Conservation (phyloP, 2,329 filamentous ascomycete species). For the Paracamarosporium sp. region DNA sequence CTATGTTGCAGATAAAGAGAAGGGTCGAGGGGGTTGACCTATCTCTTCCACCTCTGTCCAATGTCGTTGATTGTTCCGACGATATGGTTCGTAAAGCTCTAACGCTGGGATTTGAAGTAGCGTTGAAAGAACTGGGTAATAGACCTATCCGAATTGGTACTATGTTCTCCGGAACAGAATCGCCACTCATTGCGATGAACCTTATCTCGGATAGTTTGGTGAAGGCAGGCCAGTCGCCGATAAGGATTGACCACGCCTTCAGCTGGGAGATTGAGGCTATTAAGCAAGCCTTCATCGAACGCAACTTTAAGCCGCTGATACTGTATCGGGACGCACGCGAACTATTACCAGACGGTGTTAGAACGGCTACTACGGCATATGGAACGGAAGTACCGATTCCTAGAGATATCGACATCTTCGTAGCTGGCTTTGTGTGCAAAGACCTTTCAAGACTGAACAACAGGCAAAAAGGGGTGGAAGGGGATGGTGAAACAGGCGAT, state of each 20-base stretch:
- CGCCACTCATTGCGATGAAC: conserved; percentile 70
- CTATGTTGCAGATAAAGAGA: neutral
- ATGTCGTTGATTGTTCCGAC: conserved; percentile 58
- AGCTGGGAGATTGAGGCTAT: conserved; percentile 55
- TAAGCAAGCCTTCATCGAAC: conserved; percentile 57
- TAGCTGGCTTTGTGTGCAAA: conserved; percentile 78
- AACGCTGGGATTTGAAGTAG: neutral
- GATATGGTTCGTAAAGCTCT: no score
- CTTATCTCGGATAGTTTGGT: conserved; percentile 53
- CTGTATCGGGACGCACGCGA: conserved; percentile 56
- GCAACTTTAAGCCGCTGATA: conserved; percentile 52
- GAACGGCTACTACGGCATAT: conserved; percentile 67
- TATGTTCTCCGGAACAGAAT: conserved; percentile 81
- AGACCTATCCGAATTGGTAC: conserved; percentile 66
- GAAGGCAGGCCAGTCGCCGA: conserved; percentile 8
- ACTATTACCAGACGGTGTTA: conserved; percentile 53
- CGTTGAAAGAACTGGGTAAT: conserved; percentile 10
- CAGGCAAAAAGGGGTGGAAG: conserved; percentile 57
- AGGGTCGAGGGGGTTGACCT: conserved; percentile 30
- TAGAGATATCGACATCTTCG: conserved; percentile 65
- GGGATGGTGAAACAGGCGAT: conserved; percentile 68
- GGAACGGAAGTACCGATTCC: conserved; percentile 67
- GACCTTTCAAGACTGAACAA: conserved; percentile 75
- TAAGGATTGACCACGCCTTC: conserved; percentile 49
- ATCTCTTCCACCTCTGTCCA: conserved; percentile 54